Percentiles rank a stretch among this genome's conserved stretches.
phyloP scores from a whole-genome alignment of 2,329 filamentous ascomycete genomes.

The Ambrosiella beaveri region DNA sequence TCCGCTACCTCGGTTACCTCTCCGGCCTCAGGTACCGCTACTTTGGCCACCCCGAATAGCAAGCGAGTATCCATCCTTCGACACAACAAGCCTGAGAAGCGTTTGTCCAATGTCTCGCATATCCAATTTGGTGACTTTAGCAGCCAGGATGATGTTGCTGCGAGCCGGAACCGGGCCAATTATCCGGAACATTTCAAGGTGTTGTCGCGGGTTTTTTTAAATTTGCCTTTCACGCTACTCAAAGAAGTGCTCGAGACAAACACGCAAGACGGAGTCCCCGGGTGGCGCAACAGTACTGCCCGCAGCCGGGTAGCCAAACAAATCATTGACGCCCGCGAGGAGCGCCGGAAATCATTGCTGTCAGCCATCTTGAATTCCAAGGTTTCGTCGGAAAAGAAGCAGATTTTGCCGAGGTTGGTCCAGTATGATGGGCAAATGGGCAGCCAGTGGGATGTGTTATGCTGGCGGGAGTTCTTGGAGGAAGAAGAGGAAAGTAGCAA shows the following conservation, averaged over 20 bases:
- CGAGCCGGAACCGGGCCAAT: conserved; percentile 9
- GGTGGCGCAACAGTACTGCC: conserved; percentile 30
- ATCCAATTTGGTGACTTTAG: conserved; percentile 56
- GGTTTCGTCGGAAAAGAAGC: conserved; percentile 20
- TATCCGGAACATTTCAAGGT: conserved; percentile 26
- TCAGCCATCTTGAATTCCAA: conserved; percentile 24
- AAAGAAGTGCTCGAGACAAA: conserved; percentile 44
- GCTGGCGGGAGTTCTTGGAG: conserved; percentile 29
- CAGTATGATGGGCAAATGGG: conserved; percentile 24
- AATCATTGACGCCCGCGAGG: conserved; percentile 40
- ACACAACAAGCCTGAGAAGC: conserved; percentile 6
- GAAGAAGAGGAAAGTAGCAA: conserved; percentile 14
- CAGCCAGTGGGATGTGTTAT: conserved; percentile 29
- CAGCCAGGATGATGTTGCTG: conserved; percentile 12
- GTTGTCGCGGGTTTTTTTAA: conserved; percentile 51
- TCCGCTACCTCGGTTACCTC: neutral
- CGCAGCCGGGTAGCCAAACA: conserved; percentile 31
- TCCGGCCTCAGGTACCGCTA: no score
- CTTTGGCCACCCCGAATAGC: neutral
- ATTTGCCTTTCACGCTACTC: conserved; percentile 50
- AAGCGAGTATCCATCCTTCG: conserved; percentile 7
- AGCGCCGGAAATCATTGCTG: conserved; percentile 30
- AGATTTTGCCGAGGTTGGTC: conserved; percentile 22
- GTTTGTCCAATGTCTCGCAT: conserved; percentile 28
- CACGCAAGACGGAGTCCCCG: conserved; percentile 33